phyloP scores from a whole-genome alignment of 2,329 filamentous ascomycete species.

The Sphaerulina musiva region DNA sequence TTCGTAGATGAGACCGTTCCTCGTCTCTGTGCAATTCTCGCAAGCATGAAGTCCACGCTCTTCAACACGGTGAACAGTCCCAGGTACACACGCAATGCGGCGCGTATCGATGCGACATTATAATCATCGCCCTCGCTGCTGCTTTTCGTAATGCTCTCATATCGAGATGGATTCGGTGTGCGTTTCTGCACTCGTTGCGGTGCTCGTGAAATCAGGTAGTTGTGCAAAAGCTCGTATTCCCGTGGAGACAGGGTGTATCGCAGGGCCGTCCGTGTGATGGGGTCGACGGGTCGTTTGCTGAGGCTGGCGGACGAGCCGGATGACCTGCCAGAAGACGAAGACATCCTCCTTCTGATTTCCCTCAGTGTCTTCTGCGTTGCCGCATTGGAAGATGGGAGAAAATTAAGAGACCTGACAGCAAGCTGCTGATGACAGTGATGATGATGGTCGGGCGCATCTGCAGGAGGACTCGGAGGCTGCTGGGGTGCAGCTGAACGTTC shows the following conservation, averaged over 20 bases:
- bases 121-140: conserved; percentile 35
- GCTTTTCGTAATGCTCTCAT: conserved; percentile 42
- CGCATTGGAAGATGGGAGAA: background rate
- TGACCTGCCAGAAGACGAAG: conserved; percentile 9
- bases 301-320: conserved; percentile 11
- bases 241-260: conserved; percentile 76
- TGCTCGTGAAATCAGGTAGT: conserved; percentile 71
- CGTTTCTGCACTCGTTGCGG: conserved; percentile 50
- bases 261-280: conserved; percentile 74
- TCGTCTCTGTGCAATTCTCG: conserved; percentile 33
- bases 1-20: conserved; percentile 12
- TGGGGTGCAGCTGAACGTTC: background rate
- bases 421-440: conserved; percentile 1
- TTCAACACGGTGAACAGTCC: conserved; percentile 41
- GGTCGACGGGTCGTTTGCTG: conserved; percentile 47
- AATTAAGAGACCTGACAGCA: background rate
- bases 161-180: conserved; percentile 45
- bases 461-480: background rate
- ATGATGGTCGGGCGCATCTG: background rate
- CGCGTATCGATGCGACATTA: conserved; percentile 44
- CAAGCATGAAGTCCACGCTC: conserved; percentile 40
- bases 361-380: conserved; percentile 5
- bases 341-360: conserved; percentile 13
- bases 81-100: conserved; percentile 41
- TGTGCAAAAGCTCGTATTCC: conserved; percentile 80